Evolutionary conservation across 169 alveolate species (phyloP), one percentile per base, ranked within the genome.

Genomic region (Plasmodium coatneyi): DNA sequence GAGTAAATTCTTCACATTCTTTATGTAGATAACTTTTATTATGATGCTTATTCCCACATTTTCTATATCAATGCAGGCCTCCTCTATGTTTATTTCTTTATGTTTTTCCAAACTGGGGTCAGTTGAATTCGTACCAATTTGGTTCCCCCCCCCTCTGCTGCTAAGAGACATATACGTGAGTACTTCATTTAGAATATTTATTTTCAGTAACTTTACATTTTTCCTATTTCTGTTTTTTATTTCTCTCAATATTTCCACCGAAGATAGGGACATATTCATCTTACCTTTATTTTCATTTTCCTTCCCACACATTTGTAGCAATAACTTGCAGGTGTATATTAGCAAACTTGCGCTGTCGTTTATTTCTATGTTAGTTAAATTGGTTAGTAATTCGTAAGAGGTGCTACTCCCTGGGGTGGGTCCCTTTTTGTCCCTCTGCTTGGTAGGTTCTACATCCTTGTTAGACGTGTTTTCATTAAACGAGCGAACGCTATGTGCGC

Each of bases 1-100:
- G 22, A 89, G 71, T 30, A 89, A 49, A 6, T 89, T 78, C 82
- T 89, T 89, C 19, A 89, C 71, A 30, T 89, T 89, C 19, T 52
- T 89, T 60, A 78, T 54, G 81, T 89, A 66, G 19, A 89, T 71
- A 79, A 60, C 89, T 79, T 89, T 89, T 79, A 89, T 89, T 36
- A 89, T 80, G n/a, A 89, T 89, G 72, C 82, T 89, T 60, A 89
- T 89, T 9, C 94, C 94, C 5, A 89, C 82, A 36, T 71, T 79
- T 79, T 89, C 94, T 28, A 89, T 89, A 56, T 89, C 87, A 36
- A 89, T 89, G 12, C 94, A 89, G 6, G 71, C 32, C 12, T 80
- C 83, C 71, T 89, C 90, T 79, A 89, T 3, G 22, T 43, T 89
- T 34, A 89, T 89, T 89, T 89, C 94, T 80, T 89, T 80, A 79